phyloP scores from a whole-genome alignment of 768 basidiomycete species.

The Ramaria rubella region DNA sequence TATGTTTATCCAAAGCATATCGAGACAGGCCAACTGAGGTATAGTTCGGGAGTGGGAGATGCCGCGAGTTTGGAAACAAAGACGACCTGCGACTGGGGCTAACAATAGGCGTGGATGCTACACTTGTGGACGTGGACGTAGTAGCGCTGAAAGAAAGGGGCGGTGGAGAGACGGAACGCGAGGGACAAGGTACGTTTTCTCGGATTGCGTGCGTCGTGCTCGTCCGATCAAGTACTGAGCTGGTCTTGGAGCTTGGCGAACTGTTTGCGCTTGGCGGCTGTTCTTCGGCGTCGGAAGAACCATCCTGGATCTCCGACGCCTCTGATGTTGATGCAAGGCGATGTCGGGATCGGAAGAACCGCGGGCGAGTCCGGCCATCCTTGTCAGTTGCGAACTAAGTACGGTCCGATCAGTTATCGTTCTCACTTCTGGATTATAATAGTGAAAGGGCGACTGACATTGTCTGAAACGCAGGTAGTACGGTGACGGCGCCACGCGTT shows the following conservation, averaged over 20 bases:
- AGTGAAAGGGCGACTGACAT: no score
- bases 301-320: neutral
- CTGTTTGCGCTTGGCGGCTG: neutral
- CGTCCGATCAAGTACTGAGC: neutral
- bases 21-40: neutral
- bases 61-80: conserved; percentile 3
- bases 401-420: neutral
- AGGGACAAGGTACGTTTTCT: neutral
- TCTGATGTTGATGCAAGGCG: conserved; percentile 2
- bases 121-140: conserved; percentile 3
- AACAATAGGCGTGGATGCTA: neutral
- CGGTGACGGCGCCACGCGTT: conserved; percentile 6
- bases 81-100: conserved; percentile 7
- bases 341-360: conserved; percentile 8
- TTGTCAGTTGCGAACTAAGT: neutral
- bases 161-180: neutral
- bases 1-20: neutral
- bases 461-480: neutral
- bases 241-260: neutral
- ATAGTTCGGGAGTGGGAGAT: neutral
- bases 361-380: neutral
- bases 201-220: neutral
- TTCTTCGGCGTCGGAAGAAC: conserved; percentile 8
- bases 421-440: no score
- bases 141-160: conserved; percentile 5